These are phyloP conservation scores for Anisogramma anomala DNA, from an alignment of 2,329 filamentous ascomycete species.

Conservation along the genomic window DNA sequence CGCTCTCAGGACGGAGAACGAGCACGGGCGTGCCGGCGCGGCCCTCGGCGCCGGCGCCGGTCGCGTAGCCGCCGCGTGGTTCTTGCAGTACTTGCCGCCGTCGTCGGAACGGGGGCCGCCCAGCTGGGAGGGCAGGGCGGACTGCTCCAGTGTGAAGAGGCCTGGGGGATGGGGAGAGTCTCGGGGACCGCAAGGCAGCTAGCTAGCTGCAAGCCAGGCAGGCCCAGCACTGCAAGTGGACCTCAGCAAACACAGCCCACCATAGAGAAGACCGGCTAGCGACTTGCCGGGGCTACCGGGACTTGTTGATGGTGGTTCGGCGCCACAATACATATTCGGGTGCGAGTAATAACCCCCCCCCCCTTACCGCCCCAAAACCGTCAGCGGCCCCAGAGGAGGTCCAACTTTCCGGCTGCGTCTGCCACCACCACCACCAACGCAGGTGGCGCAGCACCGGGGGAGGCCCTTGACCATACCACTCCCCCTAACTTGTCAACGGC, in stretches of 20 bases:
- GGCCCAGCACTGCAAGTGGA: constrained; percentile 65
- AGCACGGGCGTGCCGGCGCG: constrained; percentile 45
- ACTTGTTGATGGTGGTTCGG: constrained; percentile 80
- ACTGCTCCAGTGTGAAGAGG: constrained; percentile 64
- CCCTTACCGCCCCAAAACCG: too few species aligned
- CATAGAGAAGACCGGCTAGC: not conserved
- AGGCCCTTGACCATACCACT: constrained; percentile 68
- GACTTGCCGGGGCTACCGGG: constrained; percentile 49
- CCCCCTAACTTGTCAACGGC: constrained; percentile 68
- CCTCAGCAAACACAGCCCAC: too few species aligned
- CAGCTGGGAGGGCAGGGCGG: constrained; percentile 62
- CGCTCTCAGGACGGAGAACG: constrained; percentile 55
- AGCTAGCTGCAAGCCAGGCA: constrained; percentile 67
- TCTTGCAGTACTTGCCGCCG: constrained; percentile 68
- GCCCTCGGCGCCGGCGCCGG: constrained; percentile 50
- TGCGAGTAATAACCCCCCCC: constrained; percentile 72
- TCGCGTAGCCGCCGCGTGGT: constrained; percentile 56
- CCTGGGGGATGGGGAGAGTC: constrained; percentile 63
- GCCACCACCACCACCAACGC: constrained; percentile 81
- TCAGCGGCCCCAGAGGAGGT: constrained; percentile 62
- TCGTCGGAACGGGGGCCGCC: constrained; percentile 70
- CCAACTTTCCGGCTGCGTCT: constrained; percentile 63
- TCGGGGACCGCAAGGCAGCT: constrained; percentile 60
- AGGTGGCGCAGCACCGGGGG: constrained; percentile 60
- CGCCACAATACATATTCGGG: constrained; percentile 64